A percentile compares a stretch with the other conserved stretches of the same genome.
phyloP scores from a whole-genome alignment of 352 stramenopile species.

The Thraustochytrium striatum region DNA sequence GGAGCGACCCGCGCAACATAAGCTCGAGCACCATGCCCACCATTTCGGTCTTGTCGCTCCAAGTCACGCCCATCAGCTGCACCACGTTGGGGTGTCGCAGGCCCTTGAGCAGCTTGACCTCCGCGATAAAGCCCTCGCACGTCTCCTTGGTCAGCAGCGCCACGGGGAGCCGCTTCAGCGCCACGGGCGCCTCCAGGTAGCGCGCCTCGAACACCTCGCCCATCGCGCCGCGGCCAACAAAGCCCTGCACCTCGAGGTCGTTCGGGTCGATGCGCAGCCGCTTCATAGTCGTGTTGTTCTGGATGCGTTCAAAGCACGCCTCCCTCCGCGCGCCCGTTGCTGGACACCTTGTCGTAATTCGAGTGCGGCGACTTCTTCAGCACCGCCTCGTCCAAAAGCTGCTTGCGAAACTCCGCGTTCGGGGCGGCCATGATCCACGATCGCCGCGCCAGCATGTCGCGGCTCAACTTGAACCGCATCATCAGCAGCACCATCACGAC shows the following conservation, averaged over 20 bases:
- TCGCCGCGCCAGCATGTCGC: not conserved
- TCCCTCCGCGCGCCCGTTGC: no score
- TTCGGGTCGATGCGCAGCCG: conserved; percentile 43
- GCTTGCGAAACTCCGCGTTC: not conserved
- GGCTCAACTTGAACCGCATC: not conserved
- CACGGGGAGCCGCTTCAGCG: conserved; percentile 7
- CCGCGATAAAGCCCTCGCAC: conserved; percentile 45
- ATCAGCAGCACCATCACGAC: not conserved
- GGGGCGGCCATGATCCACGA: not conserved
- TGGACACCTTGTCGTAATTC: no score
- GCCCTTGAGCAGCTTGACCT: conserved; percentile 52
- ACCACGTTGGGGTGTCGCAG: conserved; percentile 52
- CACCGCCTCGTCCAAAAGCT: not conserved
- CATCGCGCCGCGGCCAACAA: conserved; percentile 45
- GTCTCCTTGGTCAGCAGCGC: conserved; percentile 37
- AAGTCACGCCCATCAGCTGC: conserved; percentile 51
- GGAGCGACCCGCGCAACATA: conserved; percentile 42
- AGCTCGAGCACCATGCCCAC: conserved; percentile 52
- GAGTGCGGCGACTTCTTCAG: no score
- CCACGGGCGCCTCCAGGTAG: conserved; percentile 39
- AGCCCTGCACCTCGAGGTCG: conserved; percentile 22
- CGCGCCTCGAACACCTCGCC: conserved; percentile 42
- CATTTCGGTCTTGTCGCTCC: conserved; percentile 39
- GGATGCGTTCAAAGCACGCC: not conserved
- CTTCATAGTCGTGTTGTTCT: conserved; percentile 32